These are phyloP conservation scores for Aspergillus sp. DNA, from an alignment of 2,329 filamentous ascomycete species.

Conservation along the genomic window DNA sequence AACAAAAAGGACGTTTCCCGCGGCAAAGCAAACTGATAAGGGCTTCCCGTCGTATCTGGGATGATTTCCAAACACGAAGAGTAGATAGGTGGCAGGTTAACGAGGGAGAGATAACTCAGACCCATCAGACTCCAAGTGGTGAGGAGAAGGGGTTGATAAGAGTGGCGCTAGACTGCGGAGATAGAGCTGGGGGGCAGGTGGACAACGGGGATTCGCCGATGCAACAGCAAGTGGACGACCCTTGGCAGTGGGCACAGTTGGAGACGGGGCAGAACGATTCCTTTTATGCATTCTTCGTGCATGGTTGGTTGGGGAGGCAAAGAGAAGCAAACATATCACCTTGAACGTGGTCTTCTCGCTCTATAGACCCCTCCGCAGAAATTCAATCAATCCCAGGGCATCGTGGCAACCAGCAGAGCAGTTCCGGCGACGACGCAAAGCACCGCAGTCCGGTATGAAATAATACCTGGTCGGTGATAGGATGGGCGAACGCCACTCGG, in stretches of 20 bases:
- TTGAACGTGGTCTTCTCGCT: not conserved
- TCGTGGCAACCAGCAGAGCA: not conserved
- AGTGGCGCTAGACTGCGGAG: constrained; percentile 22
- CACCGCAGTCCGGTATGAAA: not conserved
- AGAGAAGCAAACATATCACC: constrained; percentile 3
- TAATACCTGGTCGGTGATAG: not conserved
- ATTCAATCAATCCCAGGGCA: not conserved
- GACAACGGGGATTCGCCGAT: constrained; percentile 21
- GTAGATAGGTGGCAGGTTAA: constrained; percentile 12
- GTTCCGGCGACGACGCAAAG: not conserved
- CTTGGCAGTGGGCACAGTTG: constrained; percentile 10
- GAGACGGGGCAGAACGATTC: constrained; percentile 6
- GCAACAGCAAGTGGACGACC: constrained; percentile 12
- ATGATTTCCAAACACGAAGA: not conserved
- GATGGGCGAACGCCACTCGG: constrained; percentile 6
- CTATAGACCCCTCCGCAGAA: not conserved
- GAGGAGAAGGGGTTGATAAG: constrained; percentile 24
- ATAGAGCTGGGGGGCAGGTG: constrained; percentile 19
- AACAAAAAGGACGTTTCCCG: not conserved
- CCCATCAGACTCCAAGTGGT: constrained; percentile 12
- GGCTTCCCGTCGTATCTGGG: constrained; percentile 7
- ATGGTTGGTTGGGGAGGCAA: constrained; percentile 7
- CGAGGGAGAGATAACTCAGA: constrained; percentile 20
- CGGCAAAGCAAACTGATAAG: constrained; percentile 14
- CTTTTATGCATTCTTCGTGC: constrained; percentile 14